Conservation (phyloP, 1,139 yeast genomes). For the Pichia sp. region DNA sequence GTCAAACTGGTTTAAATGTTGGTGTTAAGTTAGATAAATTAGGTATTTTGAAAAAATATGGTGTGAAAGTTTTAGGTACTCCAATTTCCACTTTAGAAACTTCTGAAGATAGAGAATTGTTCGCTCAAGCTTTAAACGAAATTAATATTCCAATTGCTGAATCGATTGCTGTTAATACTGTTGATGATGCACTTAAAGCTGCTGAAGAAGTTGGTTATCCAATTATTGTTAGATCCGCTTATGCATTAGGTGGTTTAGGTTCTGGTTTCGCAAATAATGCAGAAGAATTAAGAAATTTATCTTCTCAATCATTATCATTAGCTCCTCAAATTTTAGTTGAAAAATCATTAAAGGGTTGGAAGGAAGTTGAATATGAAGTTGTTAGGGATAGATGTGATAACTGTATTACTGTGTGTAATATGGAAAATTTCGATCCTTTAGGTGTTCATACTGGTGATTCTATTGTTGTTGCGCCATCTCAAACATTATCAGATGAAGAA, state of each 20-base stretch:
- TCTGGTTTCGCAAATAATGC: constrained; percentile 91
- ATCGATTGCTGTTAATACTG: constrained; percentile 88
- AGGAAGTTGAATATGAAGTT: constrained; percentile 97
- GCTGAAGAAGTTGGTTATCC: constrained; percentile 90
- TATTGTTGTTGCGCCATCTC: constrained; percentile 97
- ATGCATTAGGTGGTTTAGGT: constrained; percentile 95
- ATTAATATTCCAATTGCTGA: constrained; percentile 94
- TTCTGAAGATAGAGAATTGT: constrained; percentile 94
- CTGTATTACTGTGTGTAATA: constrained; percentile 97
- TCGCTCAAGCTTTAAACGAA: constrained; percentile 90
- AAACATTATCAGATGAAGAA: constrained; percentile 93
- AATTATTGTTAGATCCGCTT: constrained; percentile 95
- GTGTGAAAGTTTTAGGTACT: constrained; percentile 93
- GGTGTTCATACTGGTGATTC: constrained; percentile 99
- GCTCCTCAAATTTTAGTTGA: constrained; percentile 96
- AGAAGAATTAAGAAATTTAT: constrained; percentile 75
- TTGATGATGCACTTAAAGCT: constrained; percentile 86
- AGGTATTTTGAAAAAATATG: constrained; percentile 88
- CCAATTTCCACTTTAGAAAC: constrained; percentile 93
- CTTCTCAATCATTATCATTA: constrained; percentile 80
- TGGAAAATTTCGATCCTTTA: constrained; percentile 98
- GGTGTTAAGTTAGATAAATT: constrained; percentile 90
- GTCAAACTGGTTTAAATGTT: constrained; percentile 94
- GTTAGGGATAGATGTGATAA: constrained; percentile 94
- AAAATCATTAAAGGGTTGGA: constrained; percentile 97